These are phyloP conservation scores for Phaeomoniella chlamydospora DNA, from an alignment of 2,329 filamentous ascomycete species.

Conservation along the genomic window DNA sequence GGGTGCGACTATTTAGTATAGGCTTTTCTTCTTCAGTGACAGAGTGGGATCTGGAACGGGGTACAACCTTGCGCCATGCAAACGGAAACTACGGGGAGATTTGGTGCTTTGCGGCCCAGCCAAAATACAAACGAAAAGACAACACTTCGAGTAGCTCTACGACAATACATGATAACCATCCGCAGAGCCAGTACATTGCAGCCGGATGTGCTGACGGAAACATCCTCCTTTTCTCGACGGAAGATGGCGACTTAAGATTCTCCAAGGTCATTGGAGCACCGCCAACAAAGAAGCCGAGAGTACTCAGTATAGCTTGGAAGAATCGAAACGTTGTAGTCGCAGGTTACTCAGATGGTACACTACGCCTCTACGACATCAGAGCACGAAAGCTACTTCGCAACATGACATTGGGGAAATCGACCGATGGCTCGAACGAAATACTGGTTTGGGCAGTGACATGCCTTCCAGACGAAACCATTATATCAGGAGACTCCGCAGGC, in stretches of 20 bases:
- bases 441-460: slow-evolving; percentile 91
- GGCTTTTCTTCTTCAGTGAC: slow-evolving; percentile 85
- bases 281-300: slow-evolving; percentile 70
- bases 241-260: slow-evolving; percentile 70
- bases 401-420: slow-evolving; percentile 73
- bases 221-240: slow-evolving; percentile 72
- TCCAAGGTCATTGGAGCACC: slow-evolving; percentile 61
- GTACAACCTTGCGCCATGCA: slow-evolving; percentile 63
- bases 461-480: slow-evolving; percentile 73
- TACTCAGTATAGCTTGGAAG: slow-evolving; percentile 85
- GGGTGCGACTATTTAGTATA: slow-evolving; percentile 83
- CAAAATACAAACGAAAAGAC: slow-evolving; percentile 32
- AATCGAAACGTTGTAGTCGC: slow-evolving; percentile 69
- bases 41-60: slow-evolving; percentile 82
- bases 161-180: slow-evolving; percentile 15
- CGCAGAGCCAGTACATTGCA: slow-evolving; percentile 51
- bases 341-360: slow-evolving; percentile 92
- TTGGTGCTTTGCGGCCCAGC: slow-evolving; percentile 89
- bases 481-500: slow-evolving; percentile 88
- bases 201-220: slow-evolving; percentile 86
- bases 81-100: slow-evolving; percentile 91
- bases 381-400: slow-evolving; percentile 62
- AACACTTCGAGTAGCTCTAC: slow-evolving; percentile 19
- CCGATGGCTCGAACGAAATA: slow-evolving; percentile 65
- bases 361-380: slow-evolving; percentile 75